Evolutionary conservation across 2,329 filamentous ascomycete species (phyloP), one percentile per base, ranked within the genome.

Genomic region (Bipolaris gigantea): DNA sequence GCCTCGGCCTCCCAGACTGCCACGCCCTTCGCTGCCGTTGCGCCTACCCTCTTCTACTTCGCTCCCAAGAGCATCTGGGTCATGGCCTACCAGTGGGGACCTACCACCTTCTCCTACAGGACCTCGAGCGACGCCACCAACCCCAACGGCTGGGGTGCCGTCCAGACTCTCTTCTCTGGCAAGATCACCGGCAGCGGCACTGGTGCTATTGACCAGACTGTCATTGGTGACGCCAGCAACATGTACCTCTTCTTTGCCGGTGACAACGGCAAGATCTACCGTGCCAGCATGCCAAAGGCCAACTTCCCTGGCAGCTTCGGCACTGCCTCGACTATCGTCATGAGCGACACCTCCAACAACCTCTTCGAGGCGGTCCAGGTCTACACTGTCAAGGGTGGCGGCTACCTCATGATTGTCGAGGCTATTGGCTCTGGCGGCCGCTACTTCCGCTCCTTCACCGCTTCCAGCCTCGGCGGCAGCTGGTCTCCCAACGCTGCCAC

Each of bases 161-260:
- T 76, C 8, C 76, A 85, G 68, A 62, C 83, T 4, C 80, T 88
- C 42, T 87, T 85, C 74, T 73, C 78, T 0, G 84, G 85, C 11
- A 77, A 66, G 18, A 83, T 87, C 62, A 67, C 76, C 0, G 77
- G 65, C 50, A 81, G 80, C 8, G 66, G 70, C 70, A 85, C 81
- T 0, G 83, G 83, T 0, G 66, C 76, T 10, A 87, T 89, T 56
- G 85, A 88, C 69, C 84, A 86, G 72, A 83, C 84, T 0, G 59
- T 88, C 51, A 88, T 88, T 58, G 84, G 82, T 36, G 86, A 88
- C 69, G 72, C 72, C 65, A 71, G 67, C 6, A 81, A 82, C 72
- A 87, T 87, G 83, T 87, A 87, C 62, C 75, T 89, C 4, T 89
- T 88, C 80, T 88, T 88, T 61, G 78, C 80, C 0, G 86, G 84